Conservation (phyloP, 768 basidiomycete species). For the Collybia mongolica region DNA sequence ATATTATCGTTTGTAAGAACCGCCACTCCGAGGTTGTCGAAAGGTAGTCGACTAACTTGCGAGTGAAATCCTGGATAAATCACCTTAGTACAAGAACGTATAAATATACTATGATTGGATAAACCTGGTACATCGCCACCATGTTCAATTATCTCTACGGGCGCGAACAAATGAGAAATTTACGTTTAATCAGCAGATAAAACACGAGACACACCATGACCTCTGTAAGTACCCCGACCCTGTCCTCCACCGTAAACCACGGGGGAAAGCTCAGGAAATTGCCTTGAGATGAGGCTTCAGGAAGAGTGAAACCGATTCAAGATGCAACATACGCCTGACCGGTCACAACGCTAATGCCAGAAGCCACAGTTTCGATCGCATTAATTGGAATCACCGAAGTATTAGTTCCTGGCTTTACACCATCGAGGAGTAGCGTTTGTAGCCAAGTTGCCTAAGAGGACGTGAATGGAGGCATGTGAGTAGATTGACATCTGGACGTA, state of each 20-base stretch:
- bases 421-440: constrained; percentile 23
- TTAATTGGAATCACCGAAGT: constrained; percentile 19
- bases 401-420: constrained; percentile 20
- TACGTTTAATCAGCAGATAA: background rate
- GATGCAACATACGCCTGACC: background rate
- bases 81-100: background rate
- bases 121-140: constrained; percentile 8
- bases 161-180: background rate
- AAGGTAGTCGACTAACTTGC: constrained; percentile 20
- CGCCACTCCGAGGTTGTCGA: constrained; percentile 22
- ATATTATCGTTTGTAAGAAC: constrained; percentile 26
- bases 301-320: background rate
- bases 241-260: constrained; percentile 24
- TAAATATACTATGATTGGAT: background rate
- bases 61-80: constrained; percentile 16
- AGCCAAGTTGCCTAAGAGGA: constrained; percentile 25
- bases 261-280: constrained; percentile 22
- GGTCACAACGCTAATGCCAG: background rate
- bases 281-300: background rate
- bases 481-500: background rate
- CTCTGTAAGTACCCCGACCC: constrained; percentile 19
- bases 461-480: background rate
- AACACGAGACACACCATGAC: constrained; percentile 16
- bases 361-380: background rate
- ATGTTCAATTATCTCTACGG: constrained; percentile 13